A percentile compares a stretch with the other conserved stretches of the same genome.
Evolutionary conservation across 106 monocot genomes (phyloP).

Genomic region (Cymbidium sinense): DNA sequence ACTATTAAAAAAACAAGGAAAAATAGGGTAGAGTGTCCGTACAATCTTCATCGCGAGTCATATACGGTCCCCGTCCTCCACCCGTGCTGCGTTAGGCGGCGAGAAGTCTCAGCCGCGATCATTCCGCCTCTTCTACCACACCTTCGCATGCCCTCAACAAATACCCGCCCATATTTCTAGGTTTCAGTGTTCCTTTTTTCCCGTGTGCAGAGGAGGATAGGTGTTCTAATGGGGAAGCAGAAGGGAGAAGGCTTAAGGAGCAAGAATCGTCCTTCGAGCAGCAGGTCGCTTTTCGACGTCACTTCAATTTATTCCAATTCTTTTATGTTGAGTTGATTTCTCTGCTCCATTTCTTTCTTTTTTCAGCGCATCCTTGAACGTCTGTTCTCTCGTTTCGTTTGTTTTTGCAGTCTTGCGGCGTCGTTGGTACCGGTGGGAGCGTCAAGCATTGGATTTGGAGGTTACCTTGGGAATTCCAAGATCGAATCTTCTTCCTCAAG

Average conservation of each 20-base stretch:
- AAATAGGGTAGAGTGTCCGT: too few relatives aligned
- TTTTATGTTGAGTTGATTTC: background rate
- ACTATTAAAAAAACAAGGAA: too few relatives aligned
- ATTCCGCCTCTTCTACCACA: background rate
- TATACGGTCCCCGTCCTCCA: too few relatives aligned
- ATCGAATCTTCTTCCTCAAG: constrained; percentile 48
- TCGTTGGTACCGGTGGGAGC: constrained; percentile 67
- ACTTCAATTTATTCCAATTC: background rate
- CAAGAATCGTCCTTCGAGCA: constrained; percentile 63
- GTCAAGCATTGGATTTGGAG: constrained; percentile 72
- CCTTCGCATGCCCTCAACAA: too few relatives aligned
- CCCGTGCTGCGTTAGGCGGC: too few relatives aligned
- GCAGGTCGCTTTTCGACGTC: constrained; percentile 28
- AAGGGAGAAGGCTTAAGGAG: constrained; percentile 49
- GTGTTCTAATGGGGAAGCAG: constrained; percentile 46
- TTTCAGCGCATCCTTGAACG: background rate
- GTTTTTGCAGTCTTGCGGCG: constrained; percentile 54
- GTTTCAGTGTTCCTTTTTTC: background rate
- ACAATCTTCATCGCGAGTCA: too few relatives aligned
- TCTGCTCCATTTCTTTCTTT: background rate
- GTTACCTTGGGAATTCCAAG: constrained; percentile 66
- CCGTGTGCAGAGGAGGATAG: background rate
- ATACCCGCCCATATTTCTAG: background rate
- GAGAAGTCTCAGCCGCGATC: background rate
- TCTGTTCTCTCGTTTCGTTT: background rate